A percentile compares a stretch with the other conserved stretches of the same genome.
Evolutionary conservation across 2,329 filamentous ascomycete genomes (phyloP).

Genomic region (Aspergillus sp.): DNA sequence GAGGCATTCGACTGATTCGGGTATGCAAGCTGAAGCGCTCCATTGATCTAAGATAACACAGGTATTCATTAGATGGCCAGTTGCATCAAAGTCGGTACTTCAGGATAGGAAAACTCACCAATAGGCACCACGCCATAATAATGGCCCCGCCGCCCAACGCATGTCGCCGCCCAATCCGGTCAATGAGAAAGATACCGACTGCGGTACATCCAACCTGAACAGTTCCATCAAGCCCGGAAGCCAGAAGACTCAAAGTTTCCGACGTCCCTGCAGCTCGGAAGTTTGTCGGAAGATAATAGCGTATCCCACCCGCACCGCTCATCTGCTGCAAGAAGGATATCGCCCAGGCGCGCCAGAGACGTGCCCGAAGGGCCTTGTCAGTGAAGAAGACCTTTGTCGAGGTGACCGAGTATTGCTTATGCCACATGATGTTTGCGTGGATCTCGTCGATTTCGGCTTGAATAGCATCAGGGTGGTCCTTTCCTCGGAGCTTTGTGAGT

Average conservation of each 20-base stretch:
- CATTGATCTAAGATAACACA: not conserved
- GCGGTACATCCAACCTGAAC: not conserved
- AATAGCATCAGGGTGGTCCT: not conserved
- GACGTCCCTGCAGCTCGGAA: not conserved
- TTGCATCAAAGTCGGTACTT: not conserved
- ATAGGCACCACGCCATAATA: not conserved
- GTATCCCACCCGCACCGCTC: not conserved
- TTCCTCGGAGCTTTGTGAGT: not conserved
- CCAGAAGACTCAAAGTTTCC: not conserved
- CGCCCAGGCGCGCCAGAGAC: not conserved
- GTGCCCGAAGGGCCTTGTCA: not conserved
- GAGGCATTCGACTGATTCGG: not conserved
- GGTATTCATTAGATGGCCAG: not conserved
- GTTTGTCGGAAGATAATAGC: not conserved
- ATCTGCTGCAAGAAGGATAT: not conserved
- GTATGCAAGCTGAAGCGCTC: not conserved
- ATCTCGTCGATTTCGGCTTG: not conserved
- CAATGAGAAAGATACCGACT: not conserved
- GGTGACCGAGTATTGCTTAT: not conserved
- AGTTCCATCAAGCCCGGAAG: not conserved
- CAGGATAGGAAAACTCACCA: not conserved
- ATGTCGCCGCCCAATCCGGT: not conserved
- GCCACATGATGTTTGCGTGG: not conserved
- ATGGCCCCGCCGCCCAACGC: not conserved
- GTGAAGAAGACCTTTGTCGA: not conserved